phyloP scores from a whole-genome alignment of 306 rosid species.

The Cucurbita pepo region DNA sequence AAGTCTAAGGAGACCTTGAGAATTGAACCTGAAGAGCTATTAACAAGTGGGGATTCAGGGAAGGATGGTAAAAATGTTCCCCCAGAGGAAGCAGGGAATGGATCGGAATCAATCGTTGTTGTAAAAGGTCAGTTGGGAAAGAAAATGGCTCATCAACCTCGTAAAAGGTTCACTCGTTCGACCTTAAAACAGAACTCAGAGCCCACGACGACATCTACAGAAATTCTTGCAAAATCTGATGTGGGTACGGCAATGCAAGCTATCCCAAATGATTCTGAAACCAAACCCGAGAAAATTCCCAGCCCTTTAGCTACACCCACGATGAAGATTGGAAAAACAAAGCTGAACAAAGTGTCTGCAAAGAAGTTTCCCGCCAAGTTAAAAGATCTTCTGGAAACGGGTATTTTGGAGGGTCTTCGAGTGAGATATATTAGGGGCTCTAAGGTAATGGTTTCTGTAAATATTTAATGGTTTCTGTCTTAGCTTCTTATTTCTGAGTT shows the following conservation, averaged over 20 bases:
- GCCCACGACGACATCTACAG: constrained; percentile 2
- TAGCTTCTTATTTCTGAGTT: not conserved
- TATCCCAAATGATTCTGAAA: constrained; percentile 3
- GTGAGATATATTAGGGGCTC: constrained; percentile 51
- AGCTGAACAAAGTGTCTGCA: not conserved
- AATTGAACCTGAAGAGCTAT: not conserved
- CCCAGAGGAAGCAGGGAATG: not conserved
- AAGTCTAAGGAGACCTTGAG: not conserved
- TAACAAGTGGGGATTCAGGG: not conserved
- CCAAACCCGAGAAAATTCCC: not conserved
- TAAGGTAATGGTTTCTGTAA: constrained; percentile 36
- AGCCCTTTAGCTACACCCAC: not conserved
- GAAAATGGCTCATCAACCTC: constrained; percentile 11
- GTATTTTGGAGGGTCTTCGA: constrained; percentile 63
- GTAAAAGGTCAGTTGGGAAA: not conserved
- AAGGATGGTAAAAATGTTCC: not conserved
- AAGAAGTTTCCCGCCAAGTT: constrained; percentile 61
- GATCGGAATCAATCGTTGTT: not conserved
- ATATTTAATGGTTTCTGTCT: not conserved
- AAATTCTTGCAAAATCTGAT: not conserved
- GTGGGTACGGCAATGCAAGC: not conserved
- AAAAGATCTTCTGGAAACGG: constrained; percentile 63
- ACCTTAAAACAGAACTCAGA: constrained; percentile 29
- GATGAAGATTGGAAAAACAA: constrained; percentile 5
- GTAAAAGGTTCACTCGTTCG: constrained; percentile 54